Evolutionary conservation across 805 yeast species (phyloP).

Genomic region (Ogataea polymorpha): DNA sequence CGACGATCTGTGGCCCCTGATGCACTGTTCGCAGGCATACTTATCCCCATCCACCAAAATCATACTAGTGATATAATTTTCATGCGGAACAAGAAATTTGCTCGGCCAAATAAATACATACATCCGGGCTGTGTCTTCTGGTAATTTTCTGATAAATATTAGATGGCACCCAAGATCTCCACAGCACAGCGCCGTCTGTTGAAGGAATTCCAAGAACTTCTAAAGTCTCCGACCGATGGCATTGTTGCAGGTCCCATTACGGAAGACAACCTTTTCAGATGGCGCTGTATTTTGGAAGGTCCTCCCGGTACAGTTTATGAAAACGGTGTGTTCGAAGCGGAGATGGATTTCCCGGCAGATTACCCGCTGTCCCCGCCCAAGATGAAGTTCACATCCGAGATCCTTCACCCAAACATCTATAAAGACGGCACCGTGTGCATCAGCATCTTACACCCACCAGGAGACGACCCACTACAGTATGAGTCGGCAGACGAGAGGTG

Average conservation of each 20-base stretch:
- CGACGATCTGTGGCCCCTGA: conserved; percentile 89
- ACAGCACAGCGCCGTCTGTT: conserved; percentile 80
- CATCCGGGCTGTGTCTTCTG: conserved; percentile 2
- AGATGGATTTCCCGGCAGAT: conserved; percentile 41
- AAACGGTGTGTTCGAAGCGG: conserved; percentile 52
- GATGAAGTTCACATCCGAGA: conserved; percentile 68
- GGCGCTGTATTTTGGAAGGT: conserved; percentile 55
- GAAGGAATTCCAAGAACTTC: conserved; percentile 84
- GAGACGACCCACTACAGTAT: conserved; percentile 95
- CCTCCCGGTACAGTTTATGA: conserved; percentile 55
- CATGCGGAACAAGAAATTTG: conserved; percentile 9
- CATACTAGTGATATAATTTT: conserved; percentile 39
- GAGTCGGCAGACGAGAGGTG: conserved; percentile 95
- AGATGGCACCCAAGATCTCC: conserved; percentile 27
- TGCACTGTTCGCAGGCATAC: conserved; percentile 82
- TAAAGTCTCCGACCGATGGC: conserved; percentile 90
- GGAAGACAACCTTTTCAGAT: conserved; percentile 44
- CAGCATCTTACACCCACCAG: conserved; percentile 92
- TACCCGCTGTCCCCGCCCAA: conserved; percentile 65
- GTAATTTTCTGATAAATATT: neutral
- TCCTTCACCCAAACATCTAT: conserved; percentile 91
- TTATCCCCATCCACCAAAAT: conserved; percentile 75
- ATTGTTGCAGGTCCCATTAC: conserved; percentile 91
- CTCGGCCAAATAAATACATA: conserved; percentile 8
- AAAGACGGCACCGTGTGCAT: conserved; percentile 95